These are phyloP conservation scores for Coffea eugenioides DNA, from an alignment of 257 asterid genomes.

Conservation along the genomic window DNA sequence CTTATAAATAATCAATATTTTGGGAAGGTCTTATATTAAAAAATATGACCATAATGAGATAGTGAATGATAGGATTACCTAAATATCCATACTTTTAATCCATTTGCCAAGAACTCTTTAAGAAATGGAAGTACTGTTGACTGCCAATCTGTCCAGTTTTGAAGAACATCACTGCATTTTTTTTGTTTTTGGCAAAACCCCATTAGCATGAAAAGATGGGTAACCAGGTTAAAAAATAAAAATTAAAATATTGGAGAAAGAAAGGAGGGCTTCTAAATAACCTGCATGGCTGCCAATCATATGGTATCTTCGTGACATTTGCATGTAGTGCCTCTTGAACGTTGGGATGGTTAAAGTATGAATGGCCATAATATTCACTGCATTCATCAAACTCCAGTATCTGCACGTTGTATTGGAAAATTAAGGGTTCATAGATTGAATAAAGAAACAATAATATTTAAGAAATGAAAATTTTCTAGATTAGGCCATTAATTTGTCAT, in stretches of 20 bases:
- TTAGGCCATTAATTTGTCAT: no score
- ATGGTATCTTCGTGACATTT: neutral
- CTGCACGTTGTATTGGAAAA: slow-evolving; percentile 32
- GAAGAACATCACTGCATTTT: neutral
- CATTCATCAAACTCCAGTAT: slow-evolving; percentile 51
- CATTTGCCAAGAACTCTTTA: neutral
- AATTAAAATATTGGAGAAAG: no score
- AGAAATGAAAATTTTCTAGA: no score
- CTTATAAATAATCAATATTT: no score
- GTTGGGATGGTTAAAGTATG: slow-evolving; percentile 63
- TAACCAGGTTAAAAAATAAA: neutral
- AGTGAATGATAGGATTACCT: slow-evolving; percentile 37
- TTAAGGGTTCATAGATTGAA: no score
- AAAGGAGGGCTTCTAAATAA: neutral
- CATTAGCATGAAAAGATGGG: neutral
- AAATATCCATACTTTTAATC: slow-evolving; percentile 52
- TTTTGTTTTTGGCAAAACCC: no score
- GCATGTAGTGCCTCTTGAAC: slow-evolving; percentile 55
- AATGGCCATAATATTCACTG: slow-evolving; percentile 52
- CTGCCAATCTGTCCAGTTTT: neutral
- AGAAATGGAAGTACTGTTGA: neutral
- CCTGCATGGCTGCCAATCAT: neutral
- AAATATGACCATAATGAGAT: neutral
- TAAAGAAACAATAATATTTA: no score
- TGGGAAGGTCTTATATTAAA: no score